Percentiles rank a stretch among this genome's conserved stretches.
These are phyloP conservation scores for Aspergillus uvarum DNA, from an alignment of 2,329 filamentous ascomycete genomes.

Conservation along the genomic window DNA sequence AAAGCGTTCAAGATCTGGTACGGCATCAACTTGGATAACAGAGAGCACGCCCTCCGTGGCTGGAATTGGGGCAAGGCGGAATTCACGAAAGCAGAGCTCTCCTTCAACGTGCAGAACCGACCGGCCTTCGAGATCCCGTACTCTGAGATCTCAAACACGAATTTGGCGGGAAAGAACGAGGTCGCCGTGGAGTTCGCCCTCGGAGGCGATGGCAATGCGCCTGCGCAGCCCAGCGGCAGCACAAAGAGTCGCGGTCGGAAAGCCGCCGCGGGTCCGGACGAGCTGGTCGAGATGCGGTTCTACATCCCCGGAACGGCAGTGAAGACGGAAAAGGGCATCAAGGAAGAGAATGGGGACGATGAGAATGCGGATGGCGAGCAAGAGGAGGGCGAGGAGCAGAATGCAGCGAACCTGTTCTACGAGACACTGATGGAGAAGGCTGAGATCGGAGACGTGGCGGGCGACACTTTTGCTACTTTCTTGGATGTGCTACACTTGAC, in stretches of 20 bases:
- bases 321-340: slow-evolving; percentile 66
- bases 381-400: slow-evolving; percentile 77
- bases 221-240: slow-evolving; percentile 70
- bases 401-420: slow-evolving; percentile 95
- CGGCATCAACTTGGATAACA: slow-evolving; percentile 84
- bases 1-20: slow-evolving; percentile 99
- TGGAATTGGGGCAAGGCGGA: slow-evolving; percentile 99
- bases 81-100: slow-evolving; percentile 89
- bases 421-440: slow-evolving; percentile 98
- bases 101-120: slow-evolving; percentile 95
- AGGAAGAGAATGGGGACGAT: slow-evolving; percentile 60
- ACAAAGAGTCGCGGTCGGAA: slow-evolving; percentile 76
- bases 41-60: slow-evolving; percentile 89
- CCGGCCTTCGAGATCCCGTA: slow-evolving; percentile 97
- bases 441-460: slow-evolving; percentile 98
- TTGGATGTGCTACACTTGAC: slow-evolving; percentile 95
- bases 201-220: slow-evolving; percentile 69
- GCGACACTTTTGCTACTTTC: slow-evolving; percentile 96
- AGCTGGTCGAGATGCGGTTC: slow-evolving; percentile 97
- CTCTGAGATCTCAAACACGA: slow-evolving; percentile 96
- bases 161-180: slow-evolving; percentile 95
- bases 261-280: slow-evolving; percentile 82
- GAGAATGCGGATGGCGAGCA: slow-evolving; percentile 62
- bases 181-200: slow-evolving; percentile 92
- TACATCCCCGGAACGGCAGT: slow-evolving; percentile 92